phyloP scores from a whole-genome alignment of 176 grass and related monocot genomes.

The Ananas comosus region DNA sequence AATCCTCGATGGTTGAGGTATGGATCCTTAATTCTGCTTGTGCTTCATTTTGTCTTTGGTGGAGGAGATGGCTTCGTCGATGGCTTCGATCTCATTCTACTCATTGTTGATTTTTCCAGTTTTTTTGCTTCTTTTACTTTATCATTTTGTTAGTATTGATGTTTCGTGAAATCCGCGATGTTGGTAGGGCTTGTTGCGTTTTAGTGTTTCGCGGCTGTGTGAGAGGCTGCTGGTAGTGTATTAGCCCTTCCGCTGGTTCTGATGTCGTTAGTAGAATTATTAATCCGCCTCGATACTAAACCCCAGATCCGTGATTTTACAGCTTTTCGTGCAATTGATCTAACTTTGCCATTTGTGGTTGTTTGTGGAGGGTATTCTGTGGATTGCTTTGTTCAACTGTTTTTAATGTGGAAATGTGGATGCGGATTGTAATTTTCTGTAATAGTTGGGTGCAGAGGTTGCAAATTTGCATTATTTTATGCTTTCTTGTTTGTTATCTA shows the following conservation, averaged over 20 bases:
- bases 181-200: neutral
- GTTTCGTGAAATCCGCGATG: too few species aligned
- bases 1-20: slow-evolving; percentile 3
- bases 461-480: too few species aligned
- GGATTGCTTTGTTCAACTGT: too few species aligned
- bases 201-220: neutral
- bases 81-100: neutral
- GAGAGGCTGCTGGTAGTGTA: neutral
- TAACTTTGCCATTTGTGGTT: too few species aligned
- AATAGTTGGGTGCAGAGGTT: too few species aligned
- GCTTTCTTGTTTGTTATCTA: too few species aligned
- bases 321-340: too few species aligned
- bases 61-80: neutral
- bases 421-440: too few species aligned
- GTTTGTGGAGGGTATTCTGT: too few species aligned
- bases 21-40: neutral
- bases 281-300: neutral
- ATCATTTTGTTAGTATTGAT: neutral
- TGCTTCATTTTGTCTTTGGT: slow-evolving; percentile 7
- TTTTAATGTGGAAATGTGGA: too few species aligned
- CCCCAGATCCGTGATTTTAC: neutral
- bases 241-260: neutral
- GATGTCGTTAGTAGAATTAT: neutral
- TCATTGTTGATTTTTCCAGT: neutral
- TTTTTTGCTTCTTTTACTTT: neutral